A percentile compares a stretch with the other conserved stretches of the same genome.
phyloP scores from a whole-genome alignment of 768 basidiomycete species.

The Hydnomerulius pinastri region DNA sequence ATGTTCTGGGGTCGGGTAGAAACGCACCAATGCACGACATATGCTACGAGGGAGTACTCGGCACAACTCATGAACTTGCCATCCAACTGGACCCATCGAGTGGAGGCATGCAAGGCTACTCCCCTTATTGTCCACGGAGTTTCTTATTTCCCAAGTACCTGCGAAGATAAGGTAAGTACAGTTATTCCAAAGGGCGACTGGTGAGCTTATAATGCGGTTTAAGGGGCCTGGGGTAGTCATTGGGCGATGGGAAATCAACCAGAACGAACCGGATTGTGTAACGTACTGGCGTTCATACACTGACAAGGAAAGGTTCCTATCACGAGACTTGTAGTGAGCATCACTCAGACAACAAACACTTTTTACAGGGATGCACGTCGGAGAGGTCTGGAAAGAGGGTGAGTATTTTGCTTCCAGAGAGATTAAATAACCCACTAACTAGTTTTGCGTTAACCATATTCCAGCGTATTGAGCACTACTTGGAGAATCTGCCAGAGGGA shows the following conservation, averaged over 20 bases:
- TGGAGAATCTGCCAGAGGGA: conserved; percentile 30
- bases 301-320: conserved; percentile 26
- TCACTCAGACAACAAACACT: background rate
- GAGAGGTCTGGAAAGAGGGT: conserved; percentile 25
- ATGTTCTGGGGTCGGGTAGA: conserved; percentile 11
- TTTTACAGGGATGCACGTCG: conserved; percentile 24
- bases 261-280: conserved; percentile 30
- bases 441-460: no score
- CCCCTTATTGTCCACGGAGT: conserved; percentile 9
- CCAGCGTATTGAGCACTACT: conserved; percentile 31
- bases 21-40: no score
- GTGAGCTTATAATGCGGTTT: background rate
- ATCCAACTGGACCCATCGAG: no score
- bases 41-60: no score
- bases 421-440: background rate
- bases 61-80: no score
- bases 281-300: conserved; percentile 29
- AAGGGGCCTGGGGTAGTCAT: conserved; percentile 20
- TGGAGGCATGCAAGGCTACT: conserved; percentile 9
- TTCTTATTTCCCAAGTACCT: conserved; percentile 4
- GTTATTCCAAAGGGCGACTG: background rate
- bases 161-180: conserved; percentile 21
- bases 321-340: background rate
- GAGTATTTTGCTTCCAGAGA: background rate
- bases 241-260: conserved; percentile 29